phyloP scores from a whole-genome alignment of 345 rosid species.

The Salix koriyanagi region DNA sequence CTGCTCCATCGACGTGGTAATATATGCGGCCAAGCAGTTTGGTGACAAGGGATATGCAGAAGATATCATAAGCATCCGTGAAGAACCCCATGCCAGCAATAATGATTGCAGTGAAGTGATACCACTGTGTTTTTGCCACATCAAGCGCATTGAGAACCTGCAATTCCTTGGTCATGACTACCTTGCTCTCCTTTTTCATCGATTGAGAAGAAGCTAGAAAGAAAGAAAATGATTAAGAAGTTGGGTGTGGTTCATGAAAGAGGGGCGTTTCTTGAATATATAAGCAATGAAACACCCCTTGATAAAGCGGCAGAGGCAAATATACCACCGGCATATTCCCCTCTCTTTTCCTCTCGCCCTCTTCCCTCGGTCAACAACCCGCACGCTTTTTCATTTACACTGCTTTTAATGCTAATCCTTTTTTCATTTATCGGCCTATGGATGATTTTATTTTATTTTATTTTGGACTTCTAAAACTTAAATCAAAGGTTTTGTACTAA shows the following conservation, averaged over 20 bases:
- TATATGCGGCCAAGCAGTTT: constrained; percentile 74
- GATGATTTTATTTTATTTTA: too few relatives aligned
- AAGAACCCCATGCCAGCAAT: constrained; percentile 87
- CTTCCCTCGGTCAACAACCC: background rate
- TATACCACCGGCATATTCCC: background rate
- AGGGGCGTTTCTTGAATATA: background rate
- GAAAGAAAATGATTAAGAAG: too few relatives aligned
- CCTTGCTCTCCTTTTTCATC: background rate
- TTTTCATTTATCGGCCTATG: too few relatives aligned
- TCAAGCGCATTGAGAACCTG: constrained; percentile 31
- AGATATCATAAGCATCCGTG: constrained; percentile 79
- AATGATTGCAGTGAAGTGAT: constrained; percentile 71
- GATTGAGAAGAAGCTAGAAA: background rate
- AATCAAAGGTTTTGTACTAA: too few relatives aligned
- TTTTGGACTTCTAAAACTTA: too few relatives aligned
- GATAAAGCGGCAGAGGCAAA: background rate
- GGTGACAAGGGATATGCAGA: constrained; percentile 78
- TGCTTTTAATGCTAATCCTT: background rate
- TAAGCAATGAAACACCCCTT: background rate
- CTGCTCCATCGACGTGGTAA: constrained; percentile 47
- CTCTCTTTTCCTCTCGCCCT: background rate
- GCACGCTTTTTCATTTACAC: background rate
- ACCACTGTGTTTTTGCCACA: constrained; percentile 73
- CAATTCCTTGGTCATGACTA: background rate
- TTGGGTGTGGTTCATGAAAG: background rate